These are phyloP conservation scores for Thoreauomyces humboldtii DNA, from an alignment of 192 early-diverging fungal genomes.

Conservation along the genomic window DNA sequence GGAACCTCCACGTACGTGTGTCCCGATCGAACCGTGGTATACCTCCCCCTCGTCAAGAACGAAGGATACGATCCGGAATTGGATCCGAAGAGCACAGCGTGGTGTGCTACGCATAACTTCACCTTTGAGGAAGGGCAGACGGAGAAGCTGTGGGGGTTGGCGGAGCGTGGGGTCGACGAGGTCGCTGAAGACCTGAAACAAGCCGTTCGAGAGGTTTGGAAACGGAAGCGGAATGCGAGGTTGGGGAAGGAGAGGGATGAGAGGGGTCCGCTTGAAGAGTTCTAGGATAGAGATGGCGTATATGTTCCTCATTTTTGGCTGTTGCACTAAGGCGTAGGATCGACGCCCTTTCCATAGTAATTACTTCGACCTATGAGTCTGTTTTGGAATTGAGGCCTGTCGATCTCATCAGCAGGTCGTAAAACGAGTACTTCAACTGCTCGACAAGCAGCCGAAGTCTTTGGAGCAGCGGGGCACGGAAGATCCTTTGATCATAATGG, in stretches of 20 bases:
- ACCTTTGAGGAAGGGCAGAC: constrained; percentile 12
- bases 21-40: constrained; percentile 8
- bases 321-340: too few relatives aligned
- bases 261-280: not conserved
- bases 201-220: constrained; percentile 9
- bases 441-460: too few relatives aligned
- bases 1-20: not conserved
- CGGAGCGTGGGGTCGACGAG: not conserved
- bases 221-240: not conserved
- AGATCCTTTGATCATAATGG: too few relatives aligned
- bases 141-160: not conserved
- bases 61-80: not conserved
- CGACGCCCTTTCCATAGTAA: too few relatives aligned
- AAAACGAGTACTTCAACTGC: too few relatives aligned
- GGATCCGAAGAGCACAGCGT: constrained; percentile 1
- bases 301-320: too few relatives aligned
- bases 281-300: not conserved
- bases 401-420: too few relatives aligned
- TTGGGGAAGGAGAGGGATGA: not conserved
- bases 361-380: too few relatives aligned
- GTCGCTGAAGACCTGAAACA: not conserved
- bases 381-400: too few relatives aligned
- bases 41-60: constrained; percentile 8
- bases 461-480: too few relatives aligned
- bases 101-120: constrained; percentile 20